A percentile compares a stretch with the other conserved stretches of the same genome.
phyloP scores from a whole-genome alignment of 352 stramenopile species.

The Blastocystis sp. region DNA sequence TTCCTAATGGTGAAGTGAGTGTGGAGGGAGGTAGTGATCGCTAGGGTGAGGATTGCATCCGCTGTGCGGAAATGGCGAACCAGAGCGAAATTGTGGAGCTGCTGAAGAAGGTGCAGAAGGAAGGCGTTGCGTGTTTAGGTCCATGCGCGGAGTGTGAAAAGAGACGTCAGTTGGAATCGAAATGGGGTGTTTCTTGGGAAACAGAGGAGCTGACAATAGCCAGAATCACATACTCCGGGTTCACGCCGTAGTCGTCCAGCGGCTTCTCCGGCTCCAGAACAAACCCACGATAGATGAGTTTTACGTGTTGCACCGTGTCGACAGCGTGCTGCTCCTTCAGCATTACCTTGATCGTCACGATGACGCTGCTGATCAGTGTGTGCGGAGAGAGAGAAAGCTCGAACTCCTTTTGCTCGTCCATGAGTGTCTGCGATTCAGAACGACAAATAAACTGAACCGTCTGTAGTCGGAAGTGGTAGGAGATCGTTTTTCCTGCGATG shows the following conservation, averaged over 20 bases:
- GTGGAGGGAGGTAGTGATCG: background rate
- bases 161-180: background rate
- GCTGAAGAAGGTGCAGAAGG: background rate
- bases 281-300: conserved; percentile 35
- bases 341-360: background rate
- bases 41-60: conserved; percentile 12
- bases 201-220: conserved; percentile 22
- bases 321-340: background rate
- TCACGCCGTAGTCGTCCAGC: background rate
- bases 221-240: conserved; percentile 38
- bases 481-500: background rate
- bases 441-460: background rate
- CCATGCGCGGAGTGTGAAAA: conserved; percentile 22
- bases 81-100: background rate
- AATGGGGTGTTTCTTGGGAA: conserved; percentile 6
- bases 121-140: background rate
- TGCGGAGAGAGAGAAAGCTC: background rate
- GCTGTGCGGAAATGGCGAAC: conserved; percentile 8
- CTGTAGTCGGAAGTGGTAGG: conserved; percentile 26
- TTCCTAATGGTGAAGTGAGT: background rate
- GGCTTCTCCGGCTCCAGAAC: background rate
- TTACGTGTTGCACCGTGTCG: background rate
- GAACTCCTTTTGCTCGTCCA: background rate
- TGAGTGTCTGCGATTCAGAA: background rate
- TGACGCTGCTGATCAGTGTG: background rate